A percentile compares a stretch with the other conserved stretches of the same genome.
These are phyloP conservation scores for Uncinocarpus reesii DNA, from an alignment of 2,329 filamentous ascomycete genomes.

Conservation along the genomic window DNA sequence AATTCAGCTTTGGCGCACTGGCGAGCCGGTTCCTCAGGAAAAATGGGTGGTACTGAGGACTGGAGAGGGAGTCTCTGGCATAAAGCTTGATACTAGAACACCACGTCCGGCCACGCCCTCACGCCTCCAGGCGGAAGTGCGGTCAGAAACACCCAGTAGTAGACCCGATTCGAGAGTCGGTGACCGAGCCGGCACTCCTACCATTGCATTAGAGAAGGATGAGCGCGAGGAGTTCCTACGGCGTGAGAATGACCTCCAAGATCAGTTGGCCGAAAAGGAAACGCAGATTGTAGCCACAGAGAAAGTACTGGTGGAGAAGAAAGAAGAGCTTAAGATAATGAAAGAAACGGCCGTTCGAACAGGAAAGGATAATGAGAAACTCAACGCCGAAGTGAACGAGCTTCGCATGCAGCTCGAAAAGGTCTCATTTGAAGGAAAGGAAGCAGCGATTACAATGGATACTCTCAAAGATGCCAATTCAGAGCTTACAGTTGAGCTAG, in stretches of 20 bases:
- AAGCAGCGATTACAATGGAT: slow-evolving; percentile 96
- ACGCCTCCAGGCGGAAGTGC: slow-evolving; percentile 33
- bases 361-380: slow-evolving; percentile 79
- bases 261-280: slow-evolving; percentile 90
- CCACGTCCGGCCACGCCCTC: slow-evolving; percentile 36
- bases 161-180: slow-evolving; percentile 58
- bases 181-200: slow-evolving; percentile 78
- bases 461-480: slow-evolving; percentile 90
- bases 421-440: slow-evolving; percentile 89
- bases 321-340: slow-evolving; percentile 73
- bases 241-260: slow-evolving; percentile 92
- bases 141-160: slow-evolving; percentile 48
- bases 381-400: slow-evolving; percentile 78
- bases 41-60: slow-evolving; percentile 65
- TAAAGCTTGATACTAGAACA: slow-evolving; percentile 38
- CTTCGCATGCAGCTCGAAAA: slow-evolving; percentile 96
- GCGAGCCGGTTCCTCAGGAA: slow-evolving; percentile 80
- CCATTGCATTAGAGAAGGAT: slow-evolving; percentile 82
- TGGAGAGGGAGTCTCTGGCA: slow-evolving; percentile 42
- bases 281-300: slow-evolving; percentile 68
- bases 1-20: slow-evolving; percentile 74
- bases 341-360: slow-evolving; percentile 77
- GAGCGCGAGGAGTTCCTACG: slow-evolving; percentile 92
- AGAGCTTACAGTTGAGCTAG: slow-evolving; percentile 81
- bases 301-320: slow-evolving; percentile 67